phyloP scores from a whole-genome alignment of 2,329 filamentous ascomycete genomes.

The Aurifilum marmelostoma region DNA sequence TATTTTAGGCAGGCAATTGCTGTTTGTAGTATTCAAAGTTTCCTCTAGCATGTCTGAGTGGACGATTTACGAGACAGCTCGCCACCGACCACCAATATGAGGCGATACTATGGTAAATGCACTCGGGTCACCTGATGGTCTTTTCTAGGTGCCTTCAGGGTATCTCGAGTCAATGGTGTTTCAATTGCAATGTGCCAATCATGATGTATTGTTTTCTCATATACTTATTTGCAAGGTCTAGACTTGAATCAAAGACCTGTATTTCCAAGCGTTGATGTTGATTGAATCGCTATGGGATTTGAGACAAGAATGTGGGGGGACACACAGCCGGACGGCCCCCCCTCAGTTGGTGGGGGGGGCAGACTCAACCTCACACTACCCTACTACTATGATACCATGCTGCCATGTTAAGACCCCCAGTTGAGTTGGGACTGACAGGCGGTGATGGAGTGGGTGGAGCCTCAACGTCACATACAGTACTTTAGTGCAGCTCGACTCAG shows the following conservation, averaged over 20 bases:
- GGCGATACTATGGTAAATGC: too few species aligned
- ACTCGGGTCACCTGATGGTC: not conserved
- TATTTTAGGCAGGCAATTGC: too few species aligned
- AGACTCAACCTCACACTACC: constrained; percentile 13
- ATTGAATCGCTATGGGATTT: not conserved
- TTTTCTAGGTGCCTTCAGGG: not conserved
- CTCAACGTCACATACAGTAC: constrained; percentile 14
- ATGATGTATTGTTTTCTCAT: not conserved
- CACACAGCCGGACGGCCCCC: too few species aligned
- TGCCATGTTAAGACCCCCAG: not conserved
- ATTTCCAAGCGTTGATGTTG: not conserved
- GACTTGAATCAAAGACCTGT: not conserved
- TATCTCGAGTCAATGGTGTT: not conserved
- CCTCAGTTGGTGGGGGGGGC: constrained; percentile 30
- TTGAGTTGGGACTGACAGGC: too few species aligned
- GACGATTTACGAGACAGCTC: too few species aligned
- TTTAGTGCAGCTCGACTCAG: not conserved
- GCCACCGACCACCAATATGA: too few species aligned
- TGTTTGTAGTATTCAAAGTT: too few species aligned
- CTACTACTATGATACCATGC: not conserved
- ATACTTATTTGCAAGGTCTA: not conserved
- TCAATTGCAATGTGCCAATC: too few species aligned
- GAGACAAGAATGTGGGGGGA: not conserved
- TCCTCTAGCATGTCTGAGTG: too few species aligned
- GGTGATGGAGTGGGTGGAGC: not conserved